Percentiles rank a stretch among this genome's conserved stretches.
These are phyloP conservation scores for cucumber (Cucumis sativus) DNA, from an alignment of 306 rosid genomes.

Conservation along the genomic window Cucumber_9930_V3 NC_026658.2:24303001-24303500, in stretches of 20 bases:
- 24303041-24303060: conserved; percentile 72
- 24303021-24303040: conserved; percentile 39
- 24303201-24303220: conserved; percentile 51
- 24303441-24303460: conserved; percentile 10
- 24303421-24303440: background rate
- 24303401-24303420: background rate
- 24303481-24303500: background rate
- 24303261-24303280: background rate
- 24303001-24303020: conserved; percentile 50
- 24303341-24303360: conserved; percentile 50
- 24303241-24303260: background rate
- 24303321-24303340: conserved; percentile 20
- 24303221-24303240: conserved; percentile 60
- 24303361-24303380: conserved; percentile 10
- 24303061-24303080: conserved; percentile 70
- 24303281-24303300: background rate
- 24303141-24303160: conserved; percentile 27
- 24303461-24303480: background rate
- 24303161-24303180: conserved; percentile 13
- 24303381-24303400: background rate
- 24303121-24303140: conserved; percentile 41
- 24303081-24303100: conserved; percentile 43
- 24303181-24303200: conserved; percentile 42
- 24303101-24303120: conserved; percentile 38
- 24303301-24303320: background rate